These are phyloP conservation scores for Blastomyces silverae DNA, from an alignment of 2,329 filamentous ascomycete species.

Conservation along the genomic window DNA sequence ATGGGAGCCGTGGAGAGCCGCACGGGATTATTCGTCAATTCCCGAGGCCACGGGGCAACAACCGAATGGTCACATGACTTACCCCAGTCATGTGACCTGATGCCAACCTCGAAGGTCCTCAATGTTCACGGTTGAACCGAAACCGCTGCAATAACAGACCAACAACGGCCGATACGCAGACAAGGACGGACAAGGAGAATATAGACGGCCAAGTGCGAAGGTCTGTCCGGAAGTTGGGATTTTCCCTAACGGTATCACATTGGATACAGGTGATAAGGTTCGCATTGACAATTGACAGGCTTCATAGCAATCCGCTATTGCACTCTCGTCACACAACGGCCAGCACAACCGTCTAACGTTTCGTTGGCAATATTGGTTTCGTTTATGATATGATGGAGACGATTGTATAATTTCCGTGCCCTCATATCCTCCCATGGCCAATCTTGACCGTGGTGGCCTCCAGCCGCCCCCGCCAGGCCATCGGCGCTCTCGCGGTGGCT, in stretches of 20 bases:
- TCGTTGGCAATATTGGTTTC: conserved; percentile 10
- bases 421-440: conserved; percentile 18
- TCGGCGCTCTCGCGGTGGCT: conserved; percentile 1
- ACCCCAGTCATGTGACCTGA: not conserved
- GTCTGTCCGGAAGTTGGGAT: not conserved
- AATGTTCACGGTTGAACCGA: not conserved
- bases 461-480: conserved; percentile 15
- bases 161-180: not conserved
- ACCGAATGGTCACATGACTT: not conserved
- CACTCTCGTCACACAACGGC: not conserved
- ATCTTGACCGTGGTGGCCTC: conserved; percentile 19
- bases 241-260: not conserved
- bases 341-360: conserved; percentile 9
- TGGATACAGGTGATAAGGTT: not conserved
- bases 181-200: not conserved
- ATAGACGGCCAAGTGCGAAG: not conserved
- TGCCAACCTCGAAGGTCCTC: not conserved
- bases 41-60: no score
- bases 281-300: no score
- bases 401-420: conserved; percentile 16
- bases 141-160: not conserved
- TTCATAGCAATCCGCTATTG: not conserved
- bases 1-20: not conserved
- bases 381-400: conserved; percentile 19
- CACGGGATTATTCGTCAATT: not conserved